Evolutionary conservation across 2,329 filamentous ascomycete genomes (phyloP), one percentile per base, ranked within the genome.

Genomic region (Penicillium glabrum): DNA sequence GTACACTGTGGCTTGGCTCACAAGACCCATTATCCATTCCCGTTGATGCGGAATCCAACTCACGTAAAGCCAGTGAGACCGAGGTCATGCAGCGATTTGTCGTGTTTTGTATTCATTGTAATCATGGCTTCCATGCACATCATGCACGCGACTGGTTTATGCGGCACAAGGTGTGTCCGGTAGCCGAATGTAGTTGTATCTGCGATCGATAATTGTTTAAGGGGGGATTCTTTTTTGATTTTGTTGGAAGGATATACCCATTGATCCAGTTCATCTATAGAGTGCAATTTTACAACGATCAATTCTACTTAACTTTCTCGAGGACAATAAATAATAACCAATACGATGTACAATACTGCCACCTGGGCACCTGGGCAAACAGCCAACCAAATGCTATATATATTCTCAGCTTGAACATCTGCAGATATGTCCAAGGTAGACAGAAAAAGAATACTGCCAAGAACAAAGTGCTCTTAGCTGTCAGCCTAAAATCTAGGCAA

Each of bases 141-240:
- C 85, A 88, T 76, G 85, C 86, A 11, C 73, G 79, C 61, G 79
- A 82, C 59, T 88, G 86, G 86, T 88, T 88, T 54, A 64, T 58
- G 43, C 69, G 65, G 27, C 74, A 76, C 58, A 71, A 68, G 48
- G 68, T 75, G 10, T 77, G 75, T 59, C 73, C 74, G 1, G 74
- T 77, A 19, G 69, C 74, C 6, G 74, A 76, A 46, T 77, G 74
- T 57, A 73, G 62, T 47, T 77, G 74, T 62, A 71, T 76, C 56
- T 77, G 74, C 56, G 73, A 75, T 66, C 70, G 73, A 44, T 75
- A 51, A 70, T 41, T 19, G 2, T 49, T 24, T 33, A n/a, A 5
- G 45, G 16, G 21, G 5, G 11, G 11, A 13, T 45, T 44, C 23
- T 49, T 43, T 19, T 50, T n/a, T 11, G 27, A 46, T 56, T 46